These are phyloP conservation scores for Apiotrichum mycotoxinovorans DNA, from an alignment of 1,284 basidiomycete genomes.

Conservation along the genomic window DNA sequence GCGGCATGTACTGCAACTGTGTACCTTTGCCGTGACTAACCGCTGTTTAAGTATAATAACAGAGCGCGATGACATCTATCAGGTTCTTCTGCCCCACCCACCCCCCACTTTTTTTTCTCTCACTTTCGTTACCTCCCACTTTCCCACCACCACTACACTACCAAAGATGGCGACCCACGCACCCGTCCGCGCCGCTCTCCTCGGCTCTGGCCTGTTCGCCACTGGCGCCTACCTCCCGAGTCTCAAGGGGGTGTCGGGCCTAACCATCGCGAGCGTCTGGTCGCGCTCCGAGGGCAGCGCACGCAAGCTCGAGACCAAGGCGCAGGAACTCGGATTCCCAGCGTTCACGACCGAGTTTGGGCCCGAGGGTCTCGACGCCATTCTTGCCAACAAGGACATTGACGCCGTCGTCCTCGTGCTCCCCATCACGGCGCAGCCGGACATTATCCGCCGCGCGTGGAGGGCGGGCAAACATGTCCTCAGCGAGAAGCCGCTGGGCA, in stretches of 20 bases:
- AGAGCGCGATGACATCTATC: too few relatives aligned
- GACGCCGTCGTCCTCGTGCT: slow-evolving; percentile 68
- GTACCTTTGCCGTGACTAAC: too few relatives aligned
- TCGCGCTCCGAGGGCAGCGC: slow-evolving; percentile 69
- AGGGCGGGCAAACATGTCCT: slow-evolving; percentile 76
- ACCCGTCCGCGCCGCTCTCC: slow-evolving; percentile 31
- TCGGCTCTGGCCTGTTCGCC: slow-evolving; percentile 46
- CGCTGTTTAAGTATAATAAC: too few relatives aligned
- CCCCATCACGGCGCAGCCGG: slow-evolving; percentile 71
- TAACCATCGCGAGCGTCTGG: slow-evolving; percentile 65
- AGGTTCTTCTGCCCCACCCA: too few relatives aligned
- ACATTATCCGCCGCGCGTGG: slow-evolving; percentile 57
- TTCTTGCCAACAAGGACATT: slow-evolving; percentile 66
- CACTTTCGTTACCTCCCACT: background rate
- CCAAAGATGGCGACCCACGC: background rate
- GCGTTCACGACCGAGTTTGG: slow-evolving; percentile 45
- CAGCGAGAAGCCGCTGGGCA: slow-evolving; percentile 72
- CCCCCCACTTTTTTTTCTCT: too few relatives aligned
- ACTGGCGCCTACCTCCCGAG: slow-evolving; percentile 65
- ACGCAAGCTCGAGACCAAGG: slow-evolving; percentile 51
- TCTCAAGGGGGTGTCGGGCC: slow-evolving; percentile 56
- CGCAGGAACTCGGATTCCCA: slow-evolving; percentile 31
- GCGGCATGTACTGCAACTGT: too few relatives aligned
- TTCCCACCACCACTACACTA: background rate
- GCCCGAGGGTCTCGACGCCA: slow-evolving; percentile 59